These are phyloP conservation scores for Daldinia sp. DNA, from an alignment of 2,329 filamentous ascomycete species.

Conservation along the genomic window DNA sequence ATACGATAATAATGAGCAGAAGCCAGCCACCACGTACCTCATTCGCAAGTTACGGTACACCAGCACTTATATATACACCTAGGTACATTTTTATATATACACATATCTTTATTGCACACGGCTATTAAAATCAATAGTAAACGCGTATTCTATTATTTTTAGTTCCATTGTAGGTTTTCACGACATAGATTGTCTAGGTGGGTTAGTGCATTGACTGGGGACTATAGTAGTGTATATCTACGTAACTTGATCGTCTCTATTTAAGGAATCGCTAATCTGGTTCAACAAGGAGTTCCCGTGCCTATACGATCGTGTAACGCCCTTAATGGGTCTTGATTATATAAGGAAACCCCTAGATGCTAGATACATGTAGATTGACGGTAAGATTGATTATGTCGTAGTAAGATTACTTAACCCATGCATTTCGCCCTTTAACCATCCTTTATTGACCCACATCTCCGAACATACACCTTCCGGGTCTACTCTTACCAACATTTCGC, in stretches of 20 bases:
- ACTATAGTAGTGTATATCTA: not conserved
- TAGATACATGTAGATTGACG: not conserved
- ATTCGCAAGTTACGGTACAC: not conserved
- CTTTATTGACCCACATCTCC: not conserved
- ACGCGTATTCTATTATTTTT: too few species aligned
- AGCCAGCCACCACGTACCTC: not conserved
- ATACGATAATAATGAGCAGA: conserved; percentile 14
- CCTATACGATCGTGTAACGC: not conserved
- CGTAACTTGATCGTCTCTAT: too few species aligned
- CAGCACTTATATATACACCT: not conserved
- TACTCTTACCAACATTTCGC: not conserved
- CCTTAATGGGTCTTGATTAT: not conserved
- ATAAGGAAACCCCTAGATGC: not conserved
- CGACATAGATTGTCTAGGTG: too few species aligned
- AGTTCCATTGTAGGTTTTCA: not conserved
- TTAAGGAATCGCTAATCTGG: too few species aligned
- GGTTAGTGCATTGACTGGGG: too few species aligned
- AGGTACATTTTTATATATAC: not conserved
- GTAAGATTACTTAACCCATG: not conserved
- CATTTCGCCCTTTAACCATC: not conserved
- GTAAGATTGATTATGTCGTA: not conserved
- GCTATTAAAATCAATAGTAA: not conserved
- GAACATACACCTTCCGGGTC: not conserved
- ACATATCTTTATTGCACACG: not conserved
- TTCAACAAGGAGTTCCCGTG: not conserved